Evolutionary conservation across 2,329 filamentous ascomycete genomes (phyloP), one percentile per base, ranked within the genome.

Genomic region (Ploettnerulaceae sp.): DNA sequence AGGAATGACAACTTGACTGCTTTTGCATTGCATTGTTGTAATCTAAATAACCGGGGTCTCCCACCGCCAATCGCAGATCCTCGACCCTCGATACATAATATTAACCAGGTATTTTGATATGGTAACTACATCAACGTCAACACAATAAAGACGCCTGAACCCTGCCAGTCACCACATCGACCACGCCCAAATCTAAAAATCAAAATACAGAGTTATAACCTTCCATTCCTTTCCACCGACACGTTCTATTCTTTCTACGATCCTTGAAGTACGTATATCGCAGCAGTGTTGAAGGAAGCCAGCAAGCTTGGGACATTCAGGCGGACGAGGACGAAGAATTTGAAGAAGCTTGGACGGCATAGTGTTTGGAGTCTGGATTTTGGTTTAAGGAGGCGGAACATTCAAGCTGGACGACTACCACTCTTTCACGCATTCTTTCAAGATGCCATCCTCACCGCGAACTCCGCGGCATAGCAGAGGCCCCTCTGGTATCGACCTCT

Each of bases 401-500:
- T 24, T 41, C 38, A 43, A 43, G 20, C 38, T 42, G 44, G 34
- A 38, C 25, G 34, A 38, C 35, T 43, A 48, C 36, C 45, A 42
- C 18, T 53, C 51, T 31, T 49, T 44, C 20, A 45, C 44, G 17
- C 39, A 44, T 43, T 17, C 36, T 34, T 24, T 55, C 63, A 60
- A 39, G 31, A 76, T 75, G 70, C 62, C 69, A 39, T 61, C 68
- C 43, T 65, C 68, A 47, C 76, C 77, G 39, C 70, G 69, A 38
- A 81, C 78, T 26, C 78, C 79, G 45, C 70, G 68, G 55, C 79
- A 82, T 59, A 82, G 78, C 53, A 73, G 78, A 55, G 71, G 77
- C 44, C 71, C 75, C 34, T 82, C 79, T 22, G 67, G 67, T 50
- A 68, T 76, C 57, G 76, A 81, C 52, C 70, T 69, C 41, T 56